phyloP scores from a whole-genome alignment of 2,329 filamentous ascomycete species.

The Fusarium palustre region DNA sequence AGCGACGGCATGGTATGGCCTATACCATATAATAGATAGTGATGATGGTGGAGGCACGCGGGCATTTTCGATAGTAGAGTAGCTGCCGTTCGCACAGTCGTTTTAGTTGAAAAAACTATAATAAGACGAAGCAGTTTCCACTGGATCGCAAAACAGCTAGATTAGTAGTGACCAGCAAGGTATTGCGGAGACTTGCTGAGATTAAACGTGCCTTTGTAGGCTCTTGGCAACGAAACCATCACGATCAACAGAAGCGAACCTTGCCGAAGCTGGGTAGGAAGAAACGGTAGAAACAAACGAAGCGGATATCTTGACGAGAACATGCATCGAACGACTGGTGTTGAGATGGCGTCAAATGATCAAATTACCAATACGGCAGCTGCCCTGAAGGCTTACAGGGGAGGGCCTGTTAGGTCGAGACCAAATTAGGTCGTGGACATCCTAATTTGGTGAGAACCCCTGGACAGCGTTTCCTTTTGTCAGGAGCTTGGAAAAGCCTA shows the following conservation, averaged over 20 bases:
- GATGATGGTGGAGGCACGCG: slow-evolving; percentile 29
- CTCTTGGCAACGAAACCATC: slow-evolving; percentile 22
- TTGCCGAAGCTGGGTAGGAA: slow-evolving; percentile 25
- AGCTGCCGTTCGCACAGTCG: slow-evolving; percentile 9
- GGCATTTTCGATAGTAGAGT: slow-evolving; percentile 7
- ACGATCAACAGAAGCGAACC: slow-evolving; percentile 6
- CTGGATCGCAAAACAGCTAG: background rate
- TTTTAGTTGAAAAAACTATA: slow-evolving; percentile 4
- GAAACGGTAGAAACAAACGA: slow-evolving; percentile 34
- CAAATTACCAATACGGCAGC: slow-evolving; percentile 27
- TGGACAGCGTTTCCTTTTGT: slow-evolving; percentile 28
- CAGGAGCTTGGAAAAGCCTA: slow-evolving; percentile 19
- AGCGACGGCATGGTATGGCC: slow-evolving; percentile 18
- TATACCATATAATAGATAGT: slow-evolving; percentile 10
- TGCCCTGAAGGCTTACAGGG: slow-evolving; percentile 29
- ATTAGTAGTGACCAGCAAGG: slow-evolving; percentile 17
- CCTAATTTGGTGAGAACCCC: slow-evolving; percentile 40
- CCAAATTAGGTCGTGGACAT: slow-evolving; percentile 36
- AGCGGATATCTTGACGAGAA: slow-evolving; percentile 20
- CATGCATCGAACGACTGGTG: slow-evolving; percentile 12
- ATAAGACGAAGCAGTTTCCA: slow-evolving; percentile 24
- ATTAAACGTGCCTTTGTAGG: slow-evolving; percentile 18
- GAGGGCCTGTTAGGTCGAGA: slow-evolving; percentile 29
- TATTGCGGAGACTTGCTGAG: slow-evolving; percentile 12
- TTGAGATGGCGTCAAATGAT: slow-evolving; percentile 15